Percentiles rank a stretch among this genome's conserved stretches.
Evolutionary conservation across 345 rosid species (phyloP).

Genomic region (Geranium rotundifolium): DNA sequence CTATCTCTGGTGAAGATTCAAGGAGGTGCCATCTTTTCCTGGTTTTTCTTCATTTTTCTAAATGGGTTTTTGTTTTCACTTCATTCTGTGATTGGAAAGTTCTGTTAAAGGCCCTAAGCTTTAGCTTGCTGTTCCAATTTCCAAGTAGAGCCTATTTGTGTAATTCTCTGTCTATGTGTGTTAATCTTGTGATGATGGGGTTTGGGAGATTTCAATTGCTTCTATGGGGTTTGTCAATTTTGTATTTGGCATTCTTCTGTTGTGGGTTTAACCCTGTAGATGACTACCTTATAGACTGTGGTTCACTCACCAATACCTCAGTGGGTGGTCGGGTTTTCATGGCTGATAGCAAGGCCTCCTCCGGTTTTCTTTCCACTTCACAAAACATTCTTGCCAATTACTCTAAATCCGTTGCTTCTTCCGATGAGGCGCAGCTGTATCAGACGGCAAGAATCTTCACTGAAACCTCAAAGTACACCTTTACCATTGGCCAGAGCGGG

Average conservation of each 20-base stretch:
- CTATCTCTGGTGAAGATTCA: too few relatives aligned
- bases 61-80: too few relatives aligned
- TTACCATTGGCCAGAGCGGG: slow-evolving; percentile 37
- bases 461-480: slow-evolving; percentile 48
- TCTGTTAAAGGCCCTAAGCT: too few relatives aligned
- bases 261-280: slow-evolving; percentile 51
- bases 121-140: too few relatives aligned
- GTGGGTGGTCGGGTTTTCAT: slow-evolving; percentile 45
- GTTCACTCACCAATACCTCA: slow-evolving; percentile 47
- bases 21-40: too few relatives aligned
- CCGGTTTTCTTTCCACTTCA: slow-evolving; percentile 39
- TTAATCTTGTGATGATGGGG: too few relatives aligned
- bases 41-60: too few relatives aligned
- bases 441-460: slow-evolving; percentile 62
- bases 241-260: slow-evolving; percentile 31
- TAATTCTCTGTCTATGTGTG: too few relatives aligned
- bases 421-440: slow-evolving; percentile 44
- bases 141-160: too few relatives aligned
- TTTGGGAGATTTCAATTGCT: too few relatives aligned
- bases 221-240: slow-evolving; percentile 22
- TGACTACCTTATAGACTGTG: slow-evolving; percentile 71
- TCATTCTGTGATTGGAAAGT: too few relatives aligned
- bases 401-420: slow-evolving; percentile 21
- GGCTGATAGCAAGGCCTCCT: slow-evolving; percentile 41
- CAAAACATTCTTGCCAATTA: slow-evolving; percentile 28